Evolutionary conservation across 2,329 filamentous ascomycete genomes (phyloP), one percentile per base, ranked within the genome.

Genomic region (Huntiella omanensis): DNA sequence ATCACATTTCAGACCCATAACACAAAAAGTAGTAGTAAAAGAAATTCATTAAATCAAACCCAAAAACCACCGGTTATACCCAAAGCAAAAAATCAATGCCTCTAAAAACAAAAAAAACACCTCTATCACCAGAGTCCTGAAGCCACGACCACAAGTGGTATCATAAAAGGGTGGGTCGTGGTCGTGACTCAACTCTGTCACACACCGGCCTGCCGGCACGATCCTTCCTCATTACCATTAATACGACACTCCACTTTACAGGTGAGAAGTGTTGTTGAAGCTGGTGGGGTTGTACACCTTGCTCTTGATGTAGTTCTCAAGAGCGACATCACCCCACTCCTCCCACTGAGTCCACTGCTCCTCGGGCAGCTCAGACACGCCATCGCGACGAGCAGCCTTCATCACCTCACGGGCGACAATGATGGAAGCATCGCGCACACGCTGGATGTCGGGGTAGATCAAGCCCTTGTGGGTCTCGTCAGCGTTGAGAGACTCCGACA

Each of bases 361-460:
- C 52, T 87, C 80, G 44, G 69, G 68, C 47, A 86, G 64, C 51
- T 64, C 64, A 56, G 80, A 80, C 43, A 94, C 82, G 51, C 82
- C 81, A 55, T 84, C 84, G 52, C 79, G 70, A 56, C 92, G 82
- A 4, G 88, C 87, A 16, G 84, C 80, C 60, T 91, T 87, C 71
- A 96, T 95, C 54, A 95, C 87, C 63, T 88, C 85, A 43, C 85
- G 77, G 32, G 87, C 84, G 28, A 96, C 87, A 41, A 83, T 62
- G 49, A 94, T 71, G 58, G 80, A 88, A 50, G 93, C 87, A 32
- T 95, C 85, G 39, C 91, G 77, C 53, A 98, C 93, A 52, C 91
- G 82, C 62, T 84, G 78, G 58, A 98, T 83, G 59, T 80, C 76
- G 10, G 85, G 91, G 67, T 98, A 96, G 57, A 96, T 79, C 59